Conservation (phyloP, 306 rosid species). For the Vachellia pachyceras region DNA sequence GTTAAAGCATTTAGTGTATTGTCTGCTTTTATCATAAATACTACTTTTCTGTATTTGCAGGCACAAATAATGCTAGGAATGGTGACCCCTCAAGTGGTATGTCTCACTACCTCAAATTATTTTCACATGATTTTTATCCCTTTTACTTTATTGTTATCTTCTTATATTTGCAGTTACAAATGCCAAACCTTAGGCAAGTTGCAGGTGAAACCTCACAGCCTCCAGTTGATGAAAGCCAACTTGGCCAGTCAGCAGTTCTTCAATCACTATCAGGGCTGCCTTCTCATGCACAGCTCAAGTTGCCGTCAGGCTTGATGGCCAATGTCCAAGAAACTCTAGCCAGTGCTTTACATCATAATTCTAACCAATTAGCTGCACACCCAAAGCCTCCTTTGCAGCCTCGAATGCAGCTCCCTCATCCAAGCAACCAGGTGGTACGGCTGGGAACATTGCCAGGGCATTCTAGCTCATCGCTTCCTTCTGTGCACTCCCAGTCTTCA, state of each 20-base stretch:
- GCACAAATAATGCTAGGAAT: slow-evolving; percentile 98
- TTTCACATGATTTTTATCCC: slow-evolving; percentile 21
- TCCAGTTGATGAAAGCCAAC: slow-evolving; percentile 57
- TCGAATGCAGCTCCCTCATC: slow-evolving; percentile 60
- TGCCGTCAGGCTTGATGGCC: slow-evolving; percentile 66
- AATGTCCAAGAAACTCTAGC: slow-evolving; percentile 64
- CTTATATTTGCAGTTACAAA: slow-evolving; percentile 71
- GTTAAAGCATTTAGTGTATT: slow-evolving; percentile 1
- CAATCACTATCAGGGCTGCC: slow-evolving; percentile 62
- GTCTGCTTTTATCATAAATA: not conserved
- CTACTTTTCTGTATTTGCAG: slow-evolving; percentile 57
- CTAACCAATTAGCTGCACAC: slow-evolving; percentile 64
- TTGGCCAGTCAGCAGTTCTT: slow-evolving; percentile 54
- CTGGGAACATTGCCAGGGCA: slow-evolving; percentile 61
- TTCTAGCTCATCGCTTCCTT: slow-evolving; percentile 63
- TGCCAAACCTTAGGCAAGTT: slow-evolving; percentile 74
- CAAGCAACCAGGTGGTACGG: slow-evolving; percentile 54
- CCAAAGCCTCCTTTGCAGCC: slow-evolving; percentile 63
- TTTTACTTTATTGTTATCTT: slow-evolving; percentile 2
- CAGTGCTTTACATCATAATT: slow-evolving; percentile 60
- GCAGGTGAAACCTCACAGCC: slow-evolving; percentile 67
- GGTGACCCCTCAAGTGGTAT: slow-evolving; percentile 91
- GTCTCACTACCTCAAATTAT: slow-evolving; percentile 42
- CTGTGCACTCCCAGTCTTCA: slow-evolving; percentile 48
- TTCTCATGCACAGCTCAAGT: slow-evolving; percentile 57